Evolutionary conservation across 768 basidiomycete genomes (phyloP).

Genomic region (Phaeotremella skinneri): DNA sequence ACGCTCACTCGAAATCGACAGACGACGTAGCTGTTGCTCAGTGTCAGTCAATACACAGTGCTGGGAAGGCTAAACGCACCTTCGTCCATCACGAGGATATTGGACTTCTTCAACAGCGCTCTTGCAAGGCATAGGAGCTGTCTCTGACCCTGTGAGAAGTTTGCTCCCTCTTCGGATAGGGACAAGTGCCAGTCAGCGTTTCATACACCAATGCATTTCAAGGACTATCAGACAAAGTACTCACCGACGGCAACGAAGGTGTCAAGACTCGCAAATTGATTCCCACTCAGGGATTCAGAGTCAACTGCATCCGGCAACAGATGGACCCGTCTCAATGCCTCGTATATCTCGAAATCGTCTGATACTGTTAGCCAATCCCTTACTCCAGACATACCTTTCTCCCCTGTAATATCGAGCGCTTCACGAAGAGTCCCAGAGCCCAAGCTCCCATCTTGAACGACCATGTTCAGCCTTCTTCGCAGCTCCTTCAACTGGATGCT

Average conservation of each 20-base stretch:
- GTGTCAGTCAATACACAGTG: neutral
- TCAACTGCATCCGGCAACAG: slow-evolving; percentile 26
- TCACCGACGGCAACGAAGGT: slow-evolving; percentile 45
- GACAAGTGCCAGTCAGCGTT: neutral
- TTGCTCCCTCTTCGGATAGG: slow-evolving; percentile 28
- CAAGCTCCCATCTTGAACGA: slow-evolving; percentile 49
- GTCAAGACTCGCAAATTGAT: slow-evolving; percentile 45
- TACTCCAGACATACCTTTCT: slow-evolving; percentile 20
- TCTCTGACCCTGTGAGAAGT: slow-evolving; percentile 49
- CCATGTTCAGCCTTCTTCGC: slow-evolving; percentile 45
- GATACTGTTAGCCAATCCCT: neutral
- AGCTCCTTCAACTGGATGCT: slow-evolving; percentile 35
- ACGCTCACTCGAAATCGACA: slow-evolving; percentile 49
- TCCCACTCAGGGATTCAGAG: slow-evolving; percentile 14
- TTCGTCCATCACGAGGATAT: slow-evolving; percentile 51
- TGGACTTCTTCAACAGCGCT: slow-evolving; percentile 45
- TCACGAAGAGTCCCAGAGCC: slow-evolving; percentile 48
- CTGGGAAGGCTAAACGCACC: slow-evolving; percentile 21
- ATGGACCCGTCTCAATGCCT: slow-evolving; percentile 45
- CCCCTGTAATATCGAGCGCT: slow-evolving; percentile 46
- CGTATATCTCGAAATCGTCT: slow-evolving; percentile 47
- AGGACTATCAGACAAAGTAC: neutral
- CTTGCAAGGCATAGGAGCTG: slow-evolving; percentile 50
- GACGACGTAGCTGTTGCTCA: slow-evolving; percentile 39
- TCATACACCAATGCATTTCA: too few relatives aligned